Evolutionary conservation across 2,329 filamentous ascomycete species (phyloP).

Genomic region (Chaetomium olivaceum): DNA sequence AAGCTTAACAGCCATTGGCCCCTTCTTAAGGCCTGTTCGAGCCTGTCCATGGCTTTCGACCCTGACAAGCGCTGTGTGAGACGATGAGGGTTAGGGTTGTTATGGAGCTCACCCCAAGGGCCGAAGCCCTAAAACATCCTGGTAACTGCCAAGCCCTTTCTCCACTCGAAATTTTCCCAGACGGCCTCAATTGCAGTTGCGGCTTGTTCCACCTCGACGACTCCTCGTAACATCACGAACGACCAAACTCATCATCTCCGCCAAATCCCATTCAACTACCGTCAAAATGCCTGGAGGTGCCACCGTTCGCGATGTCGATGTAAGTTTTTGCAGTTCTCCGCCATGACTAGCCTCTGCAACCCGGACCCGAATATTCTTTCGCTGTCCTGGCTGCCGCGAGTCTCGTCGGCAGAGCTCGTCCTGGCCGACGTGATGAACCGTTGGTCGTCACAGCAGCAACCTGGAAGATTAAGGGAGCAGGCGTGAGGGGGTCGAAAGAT

Average conservation of each 20-base stretch:
- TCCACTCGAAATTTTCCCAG: conserved; percentile 28
- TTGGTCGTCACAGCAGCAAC: conserved; percentile 31
- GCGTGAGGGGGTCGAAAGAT: conserved; percentile 72
- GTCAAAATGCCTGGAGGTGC: conserved; percentile 77
- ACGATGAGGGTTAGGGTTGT: conserved; percentile 3
- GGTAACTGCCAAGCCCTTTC: conserved; percentile 22
- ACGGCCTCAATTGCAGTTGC: conserved; percentile 18
- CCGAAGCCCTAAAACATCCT: conserved; percentile 9
- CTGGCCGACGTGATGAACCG: conserved; percentile 29
- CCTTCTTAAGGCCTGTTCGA: not conserved
- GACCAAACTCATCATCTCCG: conserved; percentile 29
- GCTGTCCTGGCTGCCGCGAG: conserved; percentile 29
- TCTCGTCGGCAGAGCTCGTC: conserved; percentile 20
- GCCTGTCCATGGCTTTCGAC: not conserved
- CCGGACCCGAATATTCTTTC: conserved; percentile 31
- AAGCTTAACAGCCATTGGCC: not conserved
- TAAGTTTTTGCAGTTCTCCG: conserved; percentile 52
- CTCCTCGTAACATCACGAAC: conserved; percentile 29
- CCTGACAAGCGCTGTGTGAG: not conserved
- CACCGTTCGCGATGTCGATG: conserved; percentile 82
- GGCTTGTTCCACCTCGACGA: not conserved
- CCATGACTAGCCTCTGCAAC: conserved; percentile 36
- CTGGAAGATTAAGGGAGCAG: conserved; percentile 55
- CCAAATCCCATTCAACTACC: conserved; percentile 31
- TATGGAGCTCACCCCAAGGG: not conserved